Base-by-base conservation (phyloP, 345 rosid species). In the Brassica cretica region DNA sequence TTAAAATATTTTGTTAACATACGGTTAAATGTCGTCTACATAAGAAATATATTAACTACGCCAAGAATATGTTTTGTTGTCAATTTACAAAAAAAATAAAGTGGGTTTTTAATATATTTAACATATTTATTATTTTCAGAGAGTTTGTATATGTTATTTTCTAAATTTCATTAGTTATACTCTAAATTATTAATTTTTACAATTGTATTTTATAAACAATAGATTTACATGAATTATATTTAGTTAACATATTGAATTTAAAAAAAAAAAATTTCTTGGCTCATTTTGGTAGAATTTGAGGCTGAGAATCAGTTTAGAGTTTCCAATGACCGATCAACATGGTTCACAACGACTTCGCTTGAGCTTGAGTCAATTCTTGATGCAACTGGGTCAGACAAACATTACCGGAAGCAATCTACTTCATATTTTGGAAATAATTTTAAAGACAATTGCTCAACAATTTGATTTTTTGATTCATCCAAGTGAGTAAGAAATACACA, bases 291-390 rank as follows among this genome's bases (percentile, higher is more conserved):
- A 95, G 98, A 12, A n/a, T 92, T 83, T 1, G 97, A 92, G 78
- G 91, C 98, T 10, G 93, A 92, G 91, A 94, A 89, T 78, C 99
- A 91, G 78, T 81, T 94, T 64, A 76, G 96, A 68, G 87, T 88
- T 75, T 88, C 98, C 64, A 94, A 83, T 78, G 97, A 94, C 77
- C 95, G 97, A 61, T 91, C 96, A 29, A 94, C 97, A 25, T 94
- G 98, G 99, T 92, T 94, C 85, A 92, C 98, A 2, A 96, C 98
- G 16, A 91, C 96, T 32, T 84, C 92, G 33, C 81, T 94, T 67
- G 98, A 92, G 90, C 96, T 94, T 66, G 97, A 97, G 64, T 94
- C 97, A 7, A 80, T 87, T 76, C 87, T 92, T 59, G 51, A 68
- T 30, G 49, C 73, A 19, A 70, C 63, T 29, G 69, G 35, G 6